Conservation (phyloP, 306 rosid genomes). For the Sechiopsis laciniata region DNA sequence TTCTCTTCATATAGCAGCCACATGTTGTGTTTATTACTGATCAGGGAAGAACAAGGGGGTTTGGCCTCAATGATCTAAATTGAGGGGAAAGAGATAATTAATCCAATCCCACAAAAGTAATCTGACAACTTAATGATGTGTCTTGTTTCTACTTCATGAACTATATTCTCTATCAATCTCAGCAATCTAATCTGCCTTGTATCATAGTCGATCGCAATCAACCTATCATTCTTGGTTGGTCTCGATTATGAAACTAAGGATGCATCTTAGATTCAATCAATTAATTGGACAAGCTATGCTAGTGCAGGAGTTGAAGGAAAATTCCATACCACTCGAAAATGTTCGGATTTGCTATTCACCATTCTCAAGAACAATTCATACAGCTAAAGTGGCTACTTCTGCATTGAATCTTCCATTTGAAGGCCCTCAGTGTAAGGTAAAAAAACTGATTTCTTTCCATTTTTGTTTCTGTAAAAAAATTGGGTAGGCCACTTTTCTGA, state of each 20-base stretch:
- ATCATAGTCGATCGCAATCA: background rate
- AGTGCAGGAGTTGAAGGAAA: constrained; percentile 53
- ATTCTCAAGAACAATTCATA: constrained; percentile 73
- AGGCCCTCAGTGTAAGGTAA: constrained; percentile 66
- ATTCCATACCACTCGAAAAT: constrained; percentile 38
- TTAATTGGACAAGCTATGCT: background rate
- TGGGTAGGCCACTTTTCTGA: background rate
- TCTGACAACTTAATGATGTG: background rate
- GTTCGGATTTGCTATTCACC: constrained; percentile 79
- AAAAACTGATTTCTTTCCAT: constrained; percentile 12
- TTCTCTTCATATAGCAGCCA: background rate
- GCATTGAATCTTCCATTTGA: constrained; percentile 52
- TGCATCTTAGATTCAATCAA: background rate
- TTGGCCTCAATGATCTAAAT: background rate
- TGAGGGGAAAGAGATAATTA: background rate
- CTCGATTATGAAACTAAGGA: background rate
- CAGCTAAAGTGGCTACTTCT: constrained; percentile 56
- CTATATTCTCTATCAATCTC: background rate
- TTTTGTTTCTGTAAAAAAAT: background rate
- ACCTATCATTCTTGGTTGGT: background rate
- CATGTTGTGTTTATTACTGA: background rate
- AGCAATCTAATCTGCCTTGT: background rate
- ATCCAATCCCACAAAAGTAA: background rate
- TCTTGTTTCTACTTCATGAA: constrained; percentile 6
- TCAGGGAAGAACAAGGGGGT: background rate